Conservation (phyloP, 345 rosid genomes). For the Cardamine occulta region DNA sequence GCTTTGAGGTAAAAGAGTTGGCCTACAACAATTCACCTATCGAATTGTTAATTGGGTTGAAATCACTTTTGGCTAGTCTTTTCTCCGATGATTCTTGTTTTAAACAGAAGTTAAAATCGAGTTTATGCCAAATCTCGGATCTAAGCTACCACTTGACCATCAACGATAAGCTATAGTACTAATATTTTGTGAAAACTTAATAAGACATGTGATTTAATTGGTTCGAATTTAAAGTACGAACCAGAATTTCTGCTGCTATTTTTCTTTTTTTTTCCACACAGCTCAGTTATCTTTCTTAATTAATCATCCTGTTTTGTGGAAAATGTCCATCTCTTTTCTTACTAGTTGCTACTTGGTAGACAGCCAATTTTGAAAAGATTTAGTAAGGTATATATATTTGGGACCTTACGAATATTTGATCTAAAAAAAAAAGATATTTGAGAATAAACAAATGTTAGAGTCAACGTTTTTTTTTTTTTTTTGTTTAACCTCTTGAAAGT, state of each 20-base stretch:
- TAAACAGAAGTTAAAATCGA: not conserved
- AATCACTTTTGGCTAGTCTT: not conserved
- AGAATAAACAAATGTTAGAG: not conserved
- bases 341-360: not conserved
- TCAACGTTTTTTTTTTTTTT: no score
- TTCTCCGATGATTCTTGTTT: not conserved
- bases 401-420: not conserved
- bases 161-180: no score
- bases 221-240: not conserved
- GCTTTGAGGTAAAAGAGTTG: not conserved
- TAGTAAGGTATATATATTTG: not conserved
- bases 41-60: not conserved
- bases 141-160: not conserved
- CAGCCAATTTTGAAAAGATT: not conserved
- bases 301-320: slow-evolving; percentile 14
- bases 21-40: not conserved
- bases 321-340: not conserved
- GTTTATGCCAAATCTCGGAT: not conserved
- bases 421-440: not conserved
- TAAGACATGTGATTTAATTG: not conserved
- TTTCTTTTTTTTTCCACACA: not conserved
- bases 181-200: not conserved
- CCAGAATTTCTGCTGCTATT: not conserved
- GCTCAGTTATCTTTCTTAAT: not conserved
- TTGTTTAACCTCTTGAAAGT: not conserved